These are phyloP conservation scores for Darksidea phi DNA, from an alignment of 495 filamentous ascomycete species.

Conservation along the genomic window DNA sequence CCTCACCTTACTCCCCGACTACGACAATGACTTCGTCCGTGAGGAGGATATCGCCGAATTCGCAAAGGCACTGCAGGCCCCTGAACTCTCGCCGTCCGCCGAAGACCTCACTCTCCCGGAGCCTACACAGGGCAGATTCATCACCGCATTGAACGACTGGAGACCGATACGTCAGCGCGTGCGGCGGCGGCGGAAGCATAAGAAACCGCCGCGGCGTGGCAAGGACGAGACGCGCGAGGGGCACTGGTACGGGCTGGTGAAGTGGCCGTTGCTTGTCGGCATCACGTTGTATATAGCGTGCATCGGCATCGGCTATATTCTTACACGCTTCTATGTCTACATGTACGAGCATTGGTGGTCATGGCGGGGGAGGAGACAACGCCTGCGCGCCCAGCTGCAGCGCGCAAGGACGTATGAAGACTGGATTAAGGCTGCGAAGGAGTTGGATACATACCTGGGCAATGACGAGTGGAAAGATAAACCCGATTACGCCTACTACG, in stretches of 20 bases:
- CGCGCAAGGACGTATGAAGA: slow-evolving; percentile 71
- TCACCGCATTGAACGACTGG: slow-evolving; percentile 52
- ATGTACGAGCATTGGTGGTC: slow-evolving; percentile 77
- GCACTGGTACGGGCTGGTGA: slow-evolving; percentile 79
- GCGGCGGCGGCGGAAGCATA: slow-evolving; percentile 39
- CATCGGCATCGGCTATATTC: slow-evolving; percentile 65
- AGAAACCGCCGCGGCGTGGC: slow-evolving; percentile 43
- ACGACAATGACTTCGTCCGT: slow-evolving; percentile 44
- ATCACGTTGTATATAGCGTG: slow-evolving; percentile 78
- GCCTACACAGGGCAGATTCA: slow-evolving; percentile 37
- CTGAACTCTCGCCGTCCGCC: slow-evolving; percentile 43
- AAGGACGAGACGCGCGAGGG: slow-evolving; percentile 94
- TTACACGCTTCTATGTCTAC: slow-evolving; percentile 85
- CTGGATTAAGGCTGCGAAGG: slow-evolving; percentile 74
- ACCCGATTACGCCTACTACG: slow-evolving; percentile 94
- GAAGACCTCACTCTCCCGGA: slow-evolving; percentile 41
- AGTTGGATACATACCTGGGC: slow-evolving; percentile 78
- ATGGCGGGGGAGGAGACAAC: slow-evolving; percentile 72
- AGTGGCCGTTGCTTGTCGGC: slow-evolving; percentile 82
- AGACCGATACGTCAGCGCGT: slow-evolving; percentile 47
- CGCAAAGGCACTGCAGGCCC: slow-evolving; percentile 45
- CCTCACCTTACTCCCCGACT: slow-evolving; percentile 44
- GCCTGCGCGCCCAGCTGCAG: slow-evolving; percentile 66
- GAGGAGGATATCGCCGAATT: slow-evolving; percentile 45
- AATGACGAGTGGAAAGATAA: slow-evolving; percentile 82